phyloP scores from a whole-genome alignment of 805 yeast species.

The Kurtzmaniella cleridarum region DNA sequence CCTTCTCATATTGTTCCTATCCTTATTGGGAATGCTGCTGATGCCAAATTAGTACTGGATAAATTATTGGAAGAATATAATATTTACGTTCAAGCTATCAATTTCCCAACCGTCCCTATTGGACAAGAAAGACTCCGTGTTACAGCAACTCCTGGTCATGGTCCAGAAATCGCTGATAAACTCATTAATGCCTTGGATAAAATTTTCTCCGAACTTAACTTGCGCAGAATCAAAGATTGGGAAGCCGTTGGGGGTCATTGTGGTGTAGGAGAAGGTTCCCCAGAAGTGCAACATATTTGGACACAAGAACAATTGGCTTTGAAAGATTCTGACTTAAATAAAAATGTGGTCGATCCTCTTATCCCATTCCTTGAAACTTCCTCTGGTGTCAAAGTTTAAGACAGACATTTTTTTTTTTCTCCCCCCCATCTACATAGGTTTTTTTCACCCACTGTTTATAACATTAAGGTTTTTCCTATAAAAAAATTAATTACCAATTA shows the following conservation, averaged over 20 bases:
- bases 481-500: no score
- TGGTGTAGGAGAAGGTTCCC: constrained; percentile 68
- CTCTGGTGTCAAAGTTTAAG: constrained; percentile 47
- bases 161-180: constrained; percentile 65
- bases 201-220: constrained; percentile 68
- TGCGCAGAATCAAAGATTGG: constrained; percentile 78
- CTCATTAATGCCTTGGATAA: constrained; percentile 75
- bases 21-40: constrained; percentile 88
- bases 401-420: not conserved
- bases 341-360: constrained; percentile 60
- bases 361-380: constrained; percentile 63
- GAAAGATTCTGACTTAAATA: constrained; percentile 57
- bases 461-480: no score
- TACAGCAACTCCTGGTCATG: constrained; percentile 99
- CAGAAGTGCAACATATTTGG: constrained; percentile 70
- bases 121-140: constrained; percentile 95
- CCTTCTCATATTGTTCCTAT: constrained; percentile 97
- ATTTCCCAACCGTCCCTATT: constrained; percentile 94
- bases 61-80: constrained; percentile 74
- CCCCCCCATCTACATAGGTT: not conserved
- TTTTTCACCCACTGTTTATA: not conserved
- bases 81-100: constrained; percentile 96
- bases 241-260: constrained; percentile 78
- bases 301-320: constrained; percentile 70
- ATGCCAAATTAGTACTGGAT: constrained; percentile 90